A percentile compares a stretch with the other conserved stretches of the same genome.
phyloP scores from a whole-genome alignment of 2,329 filamentous ascomycete species.

The Aspergillus viridinutans region DNA sequence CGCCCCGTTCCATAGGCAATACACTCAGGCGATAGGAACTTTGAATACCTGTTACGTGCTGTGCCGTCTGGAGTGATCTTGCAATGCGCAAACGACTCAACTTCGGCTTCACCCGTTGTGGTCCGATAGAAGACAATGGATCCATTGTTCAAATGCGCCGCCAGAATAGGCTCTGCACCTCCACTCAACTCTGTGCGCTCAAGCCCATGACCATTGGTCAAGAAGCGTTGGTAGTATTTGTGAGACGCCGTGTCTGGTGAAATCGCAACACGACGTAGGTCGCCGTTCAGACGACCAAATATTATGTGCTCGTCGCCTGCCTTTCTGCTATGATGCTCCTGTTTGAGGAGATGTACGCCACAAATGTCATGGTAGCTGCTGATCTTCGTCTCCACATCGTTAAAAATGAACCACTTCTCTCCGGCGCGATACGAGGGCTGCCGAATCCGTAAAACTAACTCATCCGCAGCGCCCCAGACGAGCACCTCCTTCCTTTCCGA shows the following conservation, averaged over 20 bases:
- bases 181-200: conserved; percentile 47
- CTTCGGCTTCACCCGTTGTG: conserved; percentile 24
- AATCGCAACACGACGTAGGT: conserved; percentile 41
- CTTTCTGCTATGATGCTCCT: conserved; percentile 33
- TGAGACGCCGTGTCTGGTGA: conserved; percentile 26
- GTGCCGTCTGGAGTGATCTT: conserved; percentile 14
- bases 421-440: conserved; percentile 34
- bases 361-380: conserved; percentile 59
- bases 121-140: conserved; percentile 47
- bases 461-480: conserved; percentile 58
- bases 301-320: conserved; percentile 46
- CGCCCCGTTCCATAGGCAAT: conserved; percentile 50
- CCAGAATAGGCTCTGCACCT: conserved; percentile 43
- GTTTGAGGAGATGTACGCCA: conserved; percentile 50
- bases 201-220: conserved; percentile 43
- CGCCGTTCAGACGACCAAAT: conserved; percentile 54
- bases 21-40: conserved; percentile 47
- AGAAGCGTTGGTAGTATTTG: conserved; percentile 37
- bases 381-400: conserved; percentile 42
- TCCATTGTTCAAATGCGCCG: conserved; percentile 48
- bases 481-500: conserved; percentile 52
- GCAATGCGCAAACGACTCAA: conserved; percentile 35
- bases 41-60: conserved; percentile 46
- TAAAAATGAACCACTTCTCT: conserved; percentile 50
- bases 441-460: conserved; percentile 50